Conservation (phyloP, 495 filamentous ascomycete species). For the Glonium stellatum region DNA sequence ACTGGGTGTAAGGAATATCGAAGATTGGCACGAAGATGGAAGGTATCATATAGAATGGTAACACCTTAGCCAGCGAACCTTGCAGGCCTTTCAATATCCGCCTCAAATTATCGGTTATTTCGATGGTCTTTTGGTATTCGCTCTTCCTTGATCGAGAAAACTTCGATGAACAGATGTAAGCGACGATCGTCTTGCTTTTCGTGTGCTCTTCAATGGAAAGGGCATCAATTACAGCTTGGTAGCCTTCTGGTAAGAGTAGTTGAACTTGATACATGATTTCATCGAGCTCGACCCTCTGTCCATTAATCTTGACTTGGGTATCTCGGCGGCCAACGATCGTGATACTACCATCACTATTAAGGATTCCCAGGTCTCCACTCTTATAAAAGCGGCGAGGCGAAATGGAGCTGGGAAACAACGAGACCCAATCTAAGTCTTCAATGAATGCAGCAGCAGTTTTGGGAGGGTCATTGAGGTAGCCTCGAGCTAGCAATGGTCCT, state of each 20-base stretch:
- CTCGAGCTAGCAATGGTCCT: constrained; percentile 39
- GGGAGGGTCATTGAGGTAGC: constrained; percentile 36
- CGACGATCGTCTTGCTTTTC: constrained; percentile 11
- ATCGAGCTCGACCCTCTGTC: constrained; percentile 42
- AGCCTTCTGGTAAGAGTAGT: constrained; percentile 6
- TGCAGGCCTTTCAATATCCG: constrained; percentile 8
- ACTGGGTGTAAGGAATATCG: constrained; percentile 15
- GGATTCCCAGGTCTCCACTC: constrained; percentile 38
- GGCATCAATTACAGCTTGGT: constrained; percentile 6
- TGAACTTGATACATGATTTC: constrained; percentile 32
- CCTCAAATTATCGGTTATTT: constrained; percentile 5
- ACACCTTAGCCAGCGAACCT: constrained; percentile 1
- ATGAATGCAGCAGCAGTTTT: constrained; percentile 33
- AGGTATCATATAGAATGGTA: constrained; percentile 26
- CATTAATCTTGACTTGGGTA: constrained; percentile 44
- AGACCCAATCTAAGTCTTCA: constrained; percentile 18
- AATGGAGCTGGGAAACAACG: not conserved
- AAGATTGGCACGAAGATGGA: constrained; percentile 15
- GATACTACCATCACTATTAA: constrained; percentile 37
- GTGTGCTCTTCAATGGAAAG: constrained; percentile 7
- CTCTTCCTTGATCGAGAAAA: not conserved
- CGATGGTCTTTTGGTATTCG: constrained; percentile 4
- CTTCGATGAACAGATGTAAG: constrained; percentile 3
- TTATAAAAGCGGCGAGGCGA: constrained; percentile 34
- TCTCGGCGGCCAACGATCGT: constrained; percentile 41